Conservation (phyloP, 2,329 filamentous ascomycete genomes). For the Hymenoscyphus occultus region DNA sequence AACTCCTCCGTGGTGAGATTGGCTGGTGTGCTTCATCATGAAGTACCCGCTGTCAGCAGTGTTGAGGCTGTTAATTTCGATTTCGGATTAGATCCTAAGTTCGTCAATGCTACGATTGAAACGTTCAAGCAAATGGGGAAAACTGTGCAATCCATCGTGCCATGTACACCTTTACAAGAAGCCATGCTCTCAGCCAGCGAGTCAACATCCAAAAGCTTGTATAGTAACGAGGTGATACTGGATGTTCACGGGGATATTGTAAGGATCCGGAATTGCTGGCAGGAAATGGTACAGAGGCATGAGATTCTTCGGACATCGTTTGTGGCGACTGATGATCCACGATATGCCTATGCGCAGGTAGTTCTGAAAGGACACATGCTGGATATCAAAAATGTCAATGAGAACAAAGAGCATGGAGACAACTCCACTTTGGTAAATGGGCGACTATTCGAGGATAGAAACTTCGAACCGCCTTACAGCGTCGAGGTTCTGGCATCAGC, state of each 20-base stretch:
- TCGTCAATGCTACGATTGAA: slow-evolving; percentile 20
- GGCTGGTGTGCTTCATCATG: slow-evolving; percentile 35
- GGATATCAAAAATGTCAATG: slow-evolving; percentile 19
- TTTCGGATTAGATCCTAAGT: slow-evolving; percentile 29
- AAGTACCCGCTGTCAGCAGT: not conserved
- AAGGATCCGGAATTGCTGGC: slow-evolving; percentile 60
- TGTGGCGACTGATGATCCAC: slow-evolving; percentile 56
- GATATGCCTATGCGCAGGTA: slow-evolving; percentile 69
- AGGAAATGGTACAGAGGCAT: slow-evolving; percentile 60
- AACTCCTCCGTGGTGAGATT: slow-evolving; percentile 65
- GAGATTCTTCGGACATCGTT: slow-evolving; percentile 79
- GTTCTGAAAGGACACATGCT: slow-evolving; percentile 50
- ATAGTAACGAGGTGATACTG: slow-evolving; percentile 71
- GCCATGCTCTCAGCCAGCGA: slow-evolving; percentile 69
- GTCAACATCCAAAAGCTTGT: slow-evolving; percentile 49
- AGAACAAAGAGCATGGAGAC: slow-evolving; percentile 1
- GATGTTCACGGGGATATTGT: slow-evolving; percentile 50
- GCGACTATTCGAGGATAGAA: not conserved
- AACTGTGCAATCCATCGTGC: slow-evolving; percentile 57
- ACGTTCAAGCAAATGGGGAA: slow-evolving; percentile 27
- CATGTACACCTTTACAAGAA: slow-evolving; percentile 85
- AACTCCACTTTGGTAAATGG: not conserved
- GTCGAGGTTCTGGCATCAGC: slow-evolving; percentile 20
- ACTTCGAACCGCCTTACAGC: slow-evolving; percentile 30
- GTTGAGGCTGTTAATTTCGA: not conserved